Conservation (phyloP, 768 basidiomycete species). For the Boletellus sp. region DNA sequence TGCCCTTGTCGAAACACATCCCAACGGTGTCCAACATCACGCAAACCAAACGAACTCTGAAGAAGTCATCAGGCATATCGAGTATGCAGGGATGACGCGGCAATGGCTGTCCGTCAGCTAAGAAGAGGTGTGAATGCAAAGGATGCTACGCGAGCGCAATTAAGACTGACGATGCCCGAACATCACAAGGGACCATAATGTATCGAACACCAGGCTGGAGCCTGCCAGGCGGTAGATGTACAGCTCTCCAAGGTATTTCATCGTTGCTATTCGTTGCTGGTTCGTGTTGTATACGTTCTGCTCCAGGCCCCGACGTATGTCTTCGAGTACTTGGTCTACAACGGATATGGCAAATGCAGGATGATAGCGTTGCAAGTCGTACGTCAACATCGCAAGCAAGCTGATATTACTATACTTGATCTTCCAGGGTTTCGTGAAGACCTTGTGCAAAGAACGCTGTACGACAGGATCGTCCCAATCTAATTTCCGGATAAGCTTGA, state of each 20-base stretch:
- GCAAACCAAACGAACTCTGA: constrained; percentile 88
- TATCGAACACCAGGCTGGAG: constrained; percentile 88
- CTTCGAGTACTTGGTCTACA: constrained; percentile 93
- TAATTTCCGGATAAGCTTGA: constrained; percentile 88
- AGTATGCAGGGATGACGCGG: constrained; percentile 71
- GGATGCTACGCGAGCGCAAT: neutral
- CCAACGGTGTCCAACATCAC: constrained; percentile 93
- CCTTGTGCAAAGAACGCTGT: constrained; percentile 68
- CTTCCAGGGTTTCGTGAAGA: constrained; percentile 99
- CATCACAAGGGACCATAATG: constrained; percentile 88
- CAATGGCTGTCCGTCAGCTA: constrained; percentile 86
- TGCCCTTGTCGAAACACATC: constrained; percentile 95
- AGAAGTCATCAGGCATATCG: constrained; percentile 95
- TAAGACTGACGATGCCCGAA: constrained; percentile 86
- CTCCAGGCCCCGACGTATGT: constrained; percentile 86
- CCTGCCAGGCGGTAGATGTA: constrained; percentile 94
- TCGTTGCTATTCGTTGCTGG: constrained; percentile 84
- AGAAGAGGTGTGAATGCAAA: constrained; percentile 11
- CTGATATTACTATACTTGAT: constrained; percentile 89
- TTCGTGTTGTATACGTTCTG: constrained; percentile 94
- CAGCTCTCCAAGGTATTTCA: constrained; percentile 95
- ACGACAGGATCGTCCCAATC: constrained; percentile 84
- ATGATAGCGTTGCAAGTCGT: constrained; percentile 91
- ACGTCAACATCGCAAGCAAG: constrained; percentile 89
- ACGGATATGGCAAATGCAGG: constrained; percentile 84